These are phyloP conservation scores for Chlorophyllum brunneum DNA, from an alignment of 768 basidiomycete species.

Conservation along the genomic window DNA sequence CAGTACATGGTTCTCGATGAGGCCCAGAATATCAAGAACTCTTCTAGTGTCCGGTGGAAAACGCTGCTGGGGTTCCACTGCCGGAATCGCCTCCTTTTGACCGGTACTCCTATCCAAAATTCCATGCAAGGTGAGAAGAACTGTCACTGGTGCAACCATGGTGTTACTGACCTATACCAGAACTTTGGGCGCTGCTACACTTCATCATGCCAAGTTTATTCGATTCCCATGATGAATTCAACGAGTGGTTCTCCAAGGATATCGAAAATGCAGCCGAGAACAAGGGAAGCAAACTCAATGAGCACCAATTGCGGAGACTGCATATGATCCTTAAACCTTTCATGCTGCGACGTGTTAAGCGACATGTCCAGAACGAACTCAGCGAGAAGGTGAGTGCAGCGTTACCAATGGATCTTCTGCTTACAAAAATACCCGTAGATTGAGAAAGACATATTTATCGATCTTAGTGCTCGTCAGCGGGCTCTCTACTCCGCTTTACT, in stretches of 20 bases:
- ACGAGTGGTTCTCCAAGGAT: constrained; percentile 99
- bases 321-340: constrained; percentile 99
- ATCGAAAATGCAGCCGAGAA: constrained; percentile 94
- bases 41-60: constrained; percentile 95
- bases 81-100: constrained; percentile 89
- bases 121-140: constrained; percentile 87
- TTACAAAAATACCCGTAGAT: constrained; percentile 51
- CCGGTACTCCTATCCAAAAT: constrained; percentile 98
- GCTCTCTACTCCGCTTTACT: constrained; percentile 85
- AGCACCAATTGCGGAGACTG: constrained; percentile 88
- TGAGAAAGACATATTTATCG: constrained; percentile 92
- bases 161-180: constrained; percentile 35
- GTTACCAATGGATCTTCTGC: neutral
- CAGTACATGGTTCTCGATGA: constrained; percentile 99
- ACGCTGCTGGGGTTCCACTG: constrained; percentile 94
- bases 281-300: constrained; percentile 87
- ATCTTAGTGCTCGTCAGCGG: constrained; percentile 90
- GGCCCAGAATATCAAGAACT: constrained; percentile 99
- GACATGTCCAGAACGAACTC: constrained; percentile 98
- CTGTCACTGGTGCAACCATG: constrained; percentile 2
- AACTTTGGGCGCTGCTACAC: constrained; percentile 96
- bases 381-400: constrained; percentile 79
- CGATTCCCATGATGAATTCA: constrained; percentile 99
- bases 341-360: constrained; percentile 96
- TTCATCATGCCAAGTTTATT: constrained; percentile 99